phyloP scores from a whole-genome alignment of 2,329 filamentous ascomycete genomes.

The Fusarium hainanense region DNA sequence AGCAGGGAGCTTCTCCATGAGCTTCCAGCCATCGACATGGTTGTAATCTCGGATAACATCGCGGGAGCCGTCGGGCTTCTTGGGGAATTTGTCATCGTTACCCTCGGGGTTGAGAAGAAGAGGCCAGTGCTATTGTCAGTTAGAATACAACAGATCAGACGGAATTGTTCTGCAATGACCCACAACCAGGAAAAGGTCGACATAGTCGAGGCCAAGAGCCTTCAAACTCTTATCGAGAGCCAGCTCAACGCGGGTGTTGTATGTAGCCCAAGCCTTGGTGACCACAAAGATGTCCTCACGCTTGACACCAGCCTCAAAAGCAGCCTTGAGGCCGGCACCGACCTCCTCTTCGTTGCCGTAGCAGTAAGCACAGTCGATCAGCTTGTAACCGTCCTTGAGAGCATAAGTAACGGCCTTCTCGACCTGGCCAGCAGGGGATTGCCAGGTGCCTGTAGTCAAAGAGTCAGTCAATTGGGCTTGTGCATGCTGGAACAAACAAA shows the following conservation, averaged over 20 bases:
- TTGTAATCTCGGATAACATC: conserved; percentile 77
- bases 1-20: conserved; percentile 73
- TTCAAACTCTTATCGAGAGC: conserved; percentile 79
- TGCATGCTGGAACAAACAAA: not conserved
- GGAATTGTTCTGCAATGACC: conserved; percentile 31
- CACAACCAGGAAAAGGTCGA: conserved; percentile 80
- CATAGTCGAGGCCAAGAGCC: conserved; percentile 79
- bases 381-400: conserved; percentile 66
- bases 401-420: conserved; percentile 68
- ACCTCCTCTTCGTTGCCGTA: conserved; percentile 88
- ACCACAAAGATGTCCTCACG: conserved; percentile 85
- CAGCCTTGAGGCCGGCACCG: conserved; percentile 79
- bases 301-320: conserved; percentile 76
- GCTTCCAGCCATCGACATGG: conserved; percentile 81
- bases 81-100: conserved; percentile 81
- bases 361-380: conserved; percentile 79
- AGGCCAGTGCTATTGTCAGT: conserved; percentile 74
- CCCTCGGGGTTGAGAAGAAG: conserved; percentile 82
- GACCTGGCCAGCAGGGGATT: conserved; percentile 69
- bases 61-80: conserved; percentile 76
- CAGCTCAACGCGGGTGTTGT: conserved; percentile 75
- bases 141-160: not conserved
- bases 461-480: conserved; percentile 16
- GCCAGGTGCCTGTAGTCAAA: conserved; percentile 69
- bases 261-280: conserved; percentile 87